These are phyloP conservation scores for Zymoseptoria passerinii DNA, from an alignment of 2,329 filamentous ascomycete genomes.

Conservation along the genomic window DNA sequence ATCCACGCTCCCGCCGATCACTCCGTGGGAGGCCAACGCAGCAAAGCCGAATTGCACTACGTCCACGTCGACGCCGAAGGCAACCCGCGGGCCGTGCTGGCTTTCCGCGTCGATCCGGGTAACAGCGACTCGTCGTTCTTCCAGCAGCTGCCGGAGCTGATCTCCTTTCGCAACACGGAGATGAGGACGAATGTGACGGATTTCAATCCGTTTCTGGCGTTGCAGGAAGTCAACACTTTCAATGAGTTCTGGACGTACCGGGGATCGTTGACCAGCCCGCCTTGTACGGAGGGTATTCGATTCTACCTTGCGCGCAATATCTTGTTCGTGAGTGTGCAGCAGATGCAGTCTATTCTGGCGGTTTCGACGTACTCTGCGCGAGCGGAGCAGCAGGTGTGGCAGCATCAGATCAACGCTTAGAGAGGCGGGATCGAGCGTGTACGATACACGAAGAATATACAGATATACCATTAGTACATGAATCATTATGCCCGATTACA, in stretches of 20 bases:
- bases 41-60: slow-evolving; percentile 43
- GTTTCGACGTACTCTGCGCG: slow-evolving; percentile 40
- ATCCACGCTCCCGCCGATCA: slow-evolving; percentile 46
- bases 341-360: slow-evolving; percentile 42
- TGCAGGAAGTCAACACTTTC: slow-evolving; percentile 34
- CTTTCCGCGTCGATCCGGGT: slow-evolving; percentile 40
- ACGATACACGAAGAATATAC: not conserved
- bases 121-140: slow-evolving; percentile 34
- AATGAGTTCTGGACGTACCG: slow-evolving; percentile 43
- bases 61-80: slow-evolving; percentile 40
- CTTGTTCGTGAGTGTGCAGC: slow-evolving; percentile 36
- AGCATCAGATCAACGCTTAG: slow-evolving; percentile 39
- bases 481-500: not conserved
- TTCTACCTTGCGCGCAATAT: slow-evolving; percentile 39
- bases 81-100: slow-evolving; percentile 39
- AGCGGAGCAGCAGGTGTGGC: slow-evolving; percentile 40
- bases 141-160: slow-evolving; percentile 33
- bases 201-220: slow-evolving; percentile 28
- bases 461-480: not conserved
- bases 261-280: slow-evolving; percentile 42
- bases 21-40: slow-evolving; percentile 35
- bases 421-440: not conserved
- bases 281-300: slow-evolving; percentile 39
- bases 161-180: slow-evolving; percentile 14
- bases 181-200: slow-evolving; percentile 1